These are phyloP conservation scores for Cinchona pubescens DNA, from an alignment of 257 asterid genomes.

Conservation along the genomic window DNA sequence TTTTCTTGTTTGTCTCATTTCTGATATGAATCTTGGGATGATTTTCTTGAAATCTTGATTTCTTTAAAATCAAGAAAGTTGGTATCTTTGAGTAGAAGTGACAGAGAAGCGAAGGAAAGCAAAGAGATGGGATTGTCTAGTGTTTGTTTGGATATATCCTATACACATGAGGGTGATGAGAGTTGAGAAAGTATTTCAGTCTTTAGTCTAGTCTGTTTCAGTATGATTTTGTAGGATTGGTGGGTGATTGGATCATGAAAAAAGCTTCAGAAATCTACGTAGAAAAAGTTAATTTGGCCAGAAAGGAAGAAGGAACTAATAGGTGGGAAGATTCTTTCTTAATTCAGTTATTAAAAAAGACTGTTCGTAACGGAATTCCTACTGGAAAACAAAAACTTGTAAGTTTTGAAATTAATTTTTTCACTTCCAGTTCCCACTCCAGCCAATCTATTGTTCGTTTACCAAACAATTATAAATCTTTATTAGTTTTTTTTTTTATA, in stretches of 20 bases:
- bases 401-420: background rate
- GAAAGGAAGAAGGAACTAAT: background rate
- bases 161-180: background rate
- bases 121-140: background rate
- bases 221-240: background rate
- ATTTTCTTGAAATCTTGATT: constrained; percentile 4
- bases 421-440: background rate
- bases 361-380: constrained; percentile 13
- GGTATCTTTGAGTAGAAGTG: constrained; percentile 11
- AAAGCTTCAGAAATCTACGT: background rate
- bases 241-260: background rate
- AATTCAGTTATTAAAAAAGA: constrained; percentile 42
- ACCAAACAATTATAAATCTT: no score
- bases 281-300: background rate
- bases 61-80: constrained; percentile 14
- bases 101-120: constrained; percentile 1
- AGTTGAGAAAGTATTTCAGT: background rate
- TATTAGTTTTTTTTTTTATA: no score
- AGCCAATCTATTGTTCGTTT: background rate
- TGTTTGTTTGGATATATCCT: background rate
- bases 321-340: constrained; percentile 39
- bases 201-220: background rate
- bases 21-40: background rate
- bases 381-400: background rate
- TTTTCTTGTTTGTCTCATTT: constrained; percentile 10